Evolutionary conservation across 2,329 filamentous ascomycete genomes (phyloP), one percentile per base, ranked within the genome.

Genomic region (Microdochium bolleyi): DNA sequence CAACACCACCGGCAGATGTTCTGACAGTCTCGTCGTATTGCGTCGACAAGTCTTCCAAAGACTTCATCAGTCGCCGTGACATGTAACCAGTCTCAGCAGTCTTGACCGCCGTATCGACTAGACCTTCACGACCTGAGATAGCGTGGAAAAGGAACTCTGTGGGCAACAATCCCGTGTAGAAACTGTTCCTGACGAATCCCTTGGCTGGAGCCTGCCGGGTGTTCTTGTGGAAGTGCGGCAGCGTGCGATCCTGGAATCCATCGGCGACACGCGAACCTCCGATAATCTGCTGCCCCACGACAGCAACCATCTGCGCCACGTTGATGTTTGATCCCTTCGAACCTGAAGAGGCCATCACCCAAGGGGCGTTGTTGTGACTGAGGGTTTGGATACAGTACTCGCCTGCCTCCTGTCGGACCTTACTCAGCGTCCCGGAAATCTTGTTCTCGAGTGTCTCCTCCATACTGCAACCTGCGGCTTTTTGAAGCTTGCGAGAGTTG

Each of bases 11-110:
- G 2, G 86, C 87, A 0, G 92, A 96, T 25, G 92, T 97, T 53
- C 94, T 84, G 1, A 99, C 92, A 0, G 94, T 99, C 62, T 95
- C 83, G 62, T 99, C 94, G 62, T 99, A 99, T 62, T 91, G 84
- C 1, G 89, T 90, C 1, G 92, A 96, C 2, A 97, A 74, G 75
- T 99, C 94, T 67, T 99, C 94, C 49, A 99, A 73, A 2, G 90
- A 96, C 71, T 99, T 99, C 92, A 99, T 99, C 66, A 99, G 70
- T 60, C 94, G 85, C 72, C 94, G 86, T 57, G 92, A 97, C 94
- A 99, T 99, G 73, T 99, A 99, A 58, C 94, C 94, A 11, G 94
- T 99, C 70, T 99, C 94, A 51, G 94, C 94, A 51, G 94, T 99
- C 75, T 99, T 99, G 73, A 97, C 94, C 56, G 94, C 94, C 2